These are phyloP conservation scores for Pneumocystis murina DNA, from an alignment of 1,139 yeast species.

Conservation along the genomic window DNA sequence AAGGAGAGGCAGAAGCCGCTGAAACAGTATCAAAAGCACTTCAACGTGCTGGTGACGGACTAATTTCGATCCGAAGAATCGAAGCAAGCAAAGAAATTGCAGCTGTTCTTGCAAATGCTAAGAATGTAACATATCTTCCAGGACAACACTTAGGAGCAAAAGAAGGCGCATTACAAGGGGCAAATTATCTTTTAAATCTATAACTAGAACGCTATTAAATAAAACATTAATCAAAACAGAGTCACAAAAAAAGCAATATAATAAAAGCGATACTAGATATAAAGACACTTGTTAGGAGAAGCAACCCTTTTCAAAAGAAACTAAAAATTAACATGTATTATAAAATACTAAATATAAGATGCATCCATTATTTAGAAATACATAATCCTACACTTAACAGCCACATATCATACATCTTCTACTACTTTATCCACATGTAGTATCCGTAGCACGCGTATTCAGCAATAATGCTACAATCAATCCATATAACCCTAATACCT, in stretches of 20 bases:
- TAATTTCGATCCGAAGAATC: slow-evolving; percentile 81
- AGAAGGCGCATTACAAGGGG: not conserved
- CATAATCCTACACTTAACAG: too few relatives aligned
- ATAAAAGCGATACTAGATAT: too few relatives aligned
- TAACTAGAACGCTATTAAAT: too few relatives aligned
- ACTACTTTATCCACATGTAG: not conserved
- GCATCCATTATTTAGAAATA: too few relatives aligned
- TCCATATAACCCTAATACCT: slow-evolving; percentile 93
- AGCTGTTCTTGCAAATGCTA: slow-evolving; percentile 60
- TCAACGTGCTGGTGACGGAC: slow-evolving; percentile 90
- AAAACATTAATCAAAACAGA: too few relatives aligned
- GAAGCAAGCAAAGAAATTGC: slow-evolving; percentile 97
- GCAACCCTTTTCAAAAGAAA: too few relatives aligned
- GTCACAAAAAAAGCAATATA: too few relatives aligned
- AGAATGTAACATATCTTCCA: slow-evolving; percentile 88
- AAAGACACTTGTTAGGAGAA: too few relatives aligned
- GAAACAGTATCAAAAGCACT: slow-evolving; percentile 89
- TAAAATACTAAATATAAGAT: too few relatives aligned
- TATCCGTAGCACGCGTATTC: slow-evolving; percentile 90
- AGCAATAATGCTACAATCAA: slow-evolving; percentile 82
- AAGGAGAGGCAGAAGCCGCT: slow-evolving; percentile 98
- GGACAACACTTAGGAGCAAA: not conserved
- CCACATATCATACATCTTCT: too few relatives aligned
- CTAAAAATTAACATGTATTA: too few relatives aligned
- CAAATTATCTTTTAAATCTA: not conserved